Conservation (phyloP, 2,329 filamentous ascomycete genomes). For the Meredithiella fracta region DNA sequence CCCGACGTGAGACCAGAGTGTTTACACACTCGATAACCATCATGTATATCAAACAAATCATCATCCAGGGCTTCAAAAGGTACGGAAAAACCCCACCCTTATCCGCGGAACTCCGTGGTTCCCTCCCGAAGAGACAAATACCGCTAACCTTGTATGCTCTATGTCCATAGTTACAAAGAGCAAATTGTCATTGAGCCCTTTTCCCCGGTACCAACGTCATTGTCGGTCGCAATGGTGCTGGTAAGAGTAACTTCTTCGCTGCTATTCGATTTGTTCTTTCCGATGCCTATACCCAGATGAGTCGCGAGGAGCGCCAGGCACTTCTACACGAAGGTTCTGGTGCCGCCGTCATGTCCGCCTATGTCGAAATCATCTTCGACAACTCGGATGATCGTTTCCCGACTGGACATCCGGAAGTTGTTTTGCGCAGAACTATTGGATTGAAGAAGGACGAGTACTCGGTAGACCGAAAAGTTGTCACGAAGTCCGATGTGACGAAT, state of each 20-base stretch:
- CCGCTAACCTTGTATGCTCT: constrained; percentile 17
- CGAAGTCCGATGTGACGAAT: constrained; percentile 87
- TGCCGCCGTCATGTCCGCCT: constrained; percentile 97
- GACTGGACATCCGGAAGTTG: constrained; percentile 77
- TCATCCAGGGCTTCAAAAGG: constrained; percentile 99
- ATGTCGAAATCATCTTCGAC: constrained; percentile 97
- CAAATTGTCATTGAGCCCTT: constrained; percentile 98
- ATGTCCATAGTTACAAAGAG: constrained; percentile 72
- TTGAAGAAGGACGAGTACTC: constrained; percentile 98
- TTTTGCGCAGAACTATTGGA: constrained; percentile 84
- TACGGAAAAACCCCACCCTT: constrained; percentile 24
- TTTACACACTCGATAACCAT: constrained; percentile 19
- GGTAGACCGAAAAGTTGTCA: constrained; percentile 89
- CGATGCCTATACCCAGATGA: constrained; percentile 93
- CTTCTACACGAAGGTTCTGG: constrained; percentile 96
- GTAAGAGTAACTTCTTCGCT: constrained; percentile 99
- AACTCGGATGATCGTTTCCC: constrained; percentile 93
- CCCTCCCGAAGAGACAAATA: background rate
- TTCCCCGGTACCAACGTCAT: constrained; percentile 97
- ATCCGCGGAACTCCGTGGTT: background rate
- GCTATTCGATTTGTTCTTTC: constrained; percentile 96
- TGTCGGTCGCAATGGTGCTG: constrained; percentile 95
- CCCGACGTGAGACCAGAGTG: background rate
- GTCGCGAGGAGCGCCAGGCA: constrained; percentile 85
- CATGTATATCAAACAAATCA: constrained; percentile 99